phyloP scores from a whole-genome alignment of 2,329 filamentous ascomycete genomes.

The Scytalidium sp. region DNA sequence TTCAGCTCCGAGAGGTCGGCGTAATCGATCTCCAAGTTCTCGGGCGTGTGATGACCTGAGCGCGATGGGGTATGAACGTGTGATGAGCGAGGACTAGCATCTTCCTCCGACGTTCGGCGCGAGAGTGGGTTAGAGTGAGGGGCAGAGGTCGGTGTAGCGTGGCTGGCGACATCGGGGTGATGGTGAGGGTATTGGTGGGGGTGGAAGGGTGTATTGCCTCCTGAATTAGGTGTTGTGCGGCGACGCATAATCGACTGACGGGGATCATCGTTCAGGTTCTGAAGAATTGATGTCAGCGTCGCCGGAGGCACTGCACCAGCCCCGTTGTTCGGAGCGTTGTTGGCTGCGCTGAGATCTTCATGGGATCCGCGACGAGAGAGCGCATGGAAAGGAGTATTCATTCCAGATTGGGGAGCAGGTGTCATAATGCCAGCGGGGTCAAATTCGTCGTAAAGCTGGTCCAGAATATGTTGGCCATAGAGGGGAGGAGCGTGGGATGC shows the following conservation, averaged over 20 bases:
- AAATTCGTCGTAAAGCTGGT: slow-evolving; percentile 86
- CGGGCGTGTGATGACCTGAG: slow-evolving; percentile 48
- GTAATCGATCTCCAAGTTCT: slow-evolving; percentile 47
- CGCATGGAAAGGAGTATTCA: slow-evolving; percentile 75
- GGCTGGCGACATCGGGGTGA: slow-evolving; percentile 9
- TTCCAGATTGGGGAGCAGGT: slow-evolving; percentile 65
- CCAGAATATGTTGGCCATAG: slow-evolving; percentile 86
- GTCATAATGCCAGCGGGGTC: slow-evolving; percentile 80
- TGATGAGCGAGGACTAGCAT: slow-evolving; percentile 20
- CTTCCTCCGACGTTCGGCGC: slow-evolving; percentile 43
- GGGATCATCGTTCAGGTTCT: slow-evolving; percentile 62
- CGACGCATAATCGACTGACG: slow-evolving; percentile 28
- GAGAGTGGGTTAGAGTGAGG: slow-evolving; percentile 35
- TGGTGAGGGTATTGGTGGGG: slow-evolving; percentile 12
- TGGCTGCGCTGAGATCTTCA: slow-evolving; percentile 71
- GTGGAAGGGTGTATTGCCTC: slow-evolving; percentile 28
- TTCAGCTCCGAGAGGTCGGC: slow-evolving; percentile 62
- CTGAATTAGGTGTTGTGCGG: slow-evolving; percentile 23
- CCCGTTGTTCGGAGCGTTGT: slow-evolving; percentile 39
- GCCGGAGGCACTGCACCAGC: slow-evolving; percentile 45
- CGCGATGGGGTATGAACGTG: slow-evolving; percentile 35
- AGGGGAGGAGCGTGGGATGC: slow-evolving; percentile 77
- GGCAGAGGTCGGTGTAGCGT: slow-evolving; percentile 5
- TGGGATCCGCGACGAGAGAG: slow-evolving; percentile 72
- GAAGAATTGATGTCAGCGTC: slow-evolving; percentile 62